A percentile compares a stretch with the other conserved stretches of the same genome.
These are phyloP conservation scores for Debaryomyces castellii DNA, from an alignment of 805 yeast genomes.

Conservation along the genomic window DNA sequence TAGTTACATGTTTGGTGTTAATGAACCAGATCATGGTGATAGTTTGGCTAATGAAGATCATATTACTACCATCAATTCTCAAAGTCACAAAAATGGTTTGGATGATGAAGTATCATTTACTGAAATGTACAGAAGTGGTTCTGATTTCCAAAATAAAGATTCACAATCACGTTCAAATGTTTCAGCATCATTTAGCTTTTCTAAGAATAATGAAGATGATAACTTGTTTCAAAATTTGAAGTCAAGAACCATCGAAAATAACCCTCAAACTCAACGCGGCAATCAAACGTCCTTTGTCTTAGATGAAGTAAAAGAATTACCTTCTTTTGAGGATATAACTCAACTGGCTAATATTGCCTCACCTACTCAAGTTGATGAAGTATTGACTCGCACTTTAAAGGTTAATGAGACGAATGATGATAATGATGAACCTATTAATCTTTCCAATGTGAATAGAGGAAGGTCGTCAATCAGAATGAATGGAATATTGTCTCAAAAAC, in stretches of 20 bases:
- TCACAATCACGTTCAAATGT: neutral
- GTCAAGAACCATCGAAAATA: slow-evolving; percentile 15
- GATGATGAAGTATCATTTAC: slow-evolving; percentile 1
- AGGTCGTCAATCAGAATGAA: slow-evolving; percentile 19
- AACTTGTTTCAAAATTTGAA: slow-evolving; percentile 28
- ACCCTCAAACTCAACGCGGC: slow-evolving; percentile 7
- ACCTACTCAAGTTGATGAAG: slow-evolving; percentile 13
- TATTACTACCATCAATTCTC: slow-evolving; percentile 13
- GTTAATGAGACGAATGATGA: neutral
- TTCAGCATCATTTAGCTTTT: neutral
- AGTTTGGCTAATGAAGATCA: slow-evolving; percentile 10
- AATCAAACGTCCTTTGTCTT: slow-evolving; percentile 4
- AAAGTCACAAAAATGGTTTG: slow-evolving; percentile 3
- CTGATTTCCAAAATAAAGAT: neutral
- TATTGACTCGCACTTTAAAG: slow-evolving; percentile 16
- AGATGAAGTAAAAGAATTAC: slow-evolving; percentile 12
- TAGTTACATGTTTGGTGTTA: slow-evolving; percentile 29
- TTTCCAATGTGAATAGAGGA: slow-evolving; percentile 22
- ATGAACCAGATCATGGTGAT: slow-evolving; percentile 9
- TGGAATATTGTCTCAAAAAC: slow-evolving; percentile 7
- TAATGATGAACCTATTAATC: slow-evolving; percentile 28
- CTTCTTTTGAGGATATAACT: slow-evolving; percentile 21
- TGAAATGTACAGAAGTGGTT: neutral
- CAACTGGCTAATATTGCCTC: neutral
- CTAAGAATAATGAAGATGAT: neutral